A percentile compares a stretch with the other conserved stretches of the same genome.
Conservation (phyloP, 805 yeast genomes). For the Saturnispora diversa region DNA sequence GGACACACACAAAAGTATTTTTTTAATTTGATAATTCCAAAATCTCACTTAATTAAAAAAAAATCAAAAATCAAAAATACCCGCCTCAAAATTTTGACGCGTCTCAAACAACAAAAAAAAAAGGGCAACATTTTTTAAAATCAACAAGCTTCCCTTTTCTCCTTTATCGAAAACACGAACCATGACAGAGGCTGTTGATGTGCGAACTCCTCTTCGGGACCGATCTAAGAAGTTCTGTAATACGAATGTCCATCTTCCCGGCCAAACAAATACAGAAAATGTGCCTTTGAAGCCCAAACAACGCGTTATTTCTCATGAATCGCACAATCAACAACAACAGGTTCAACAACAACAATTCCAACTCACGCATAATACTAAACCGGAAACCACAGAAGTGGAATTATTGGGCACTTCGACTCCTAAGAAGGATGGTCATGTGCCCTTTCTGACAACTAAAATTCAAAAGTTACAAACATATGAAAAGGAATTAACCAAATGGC, state of each 20-base stretch:
- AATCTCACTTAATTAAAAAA: not conserved
- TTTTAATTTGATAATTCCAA: not conserved
- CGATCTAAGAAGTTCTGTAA: conserved; percentile 5
- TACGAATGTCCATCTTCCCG: not conserved
- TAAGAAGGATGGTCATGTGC: conserved; percentile 16
- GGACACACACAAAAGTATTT: no score
- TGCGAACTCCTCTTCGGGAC: conserved; percentile 8
- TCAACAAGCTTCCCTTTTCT: conserved; percentile 1
- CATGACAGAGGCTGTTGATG: conserved; percentile 5
- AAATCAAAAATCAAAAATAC: not conserved
- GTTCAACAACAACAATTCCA: not conserved
- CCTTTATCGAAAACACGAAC: not conserved
- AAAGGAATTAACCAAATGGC: conserved; percentile 47
- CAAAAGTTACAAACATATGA: conserved; percentile 15
- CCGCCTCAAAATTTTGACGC: conserved; percentile 2
- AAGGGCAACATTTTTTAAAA: not conserved
- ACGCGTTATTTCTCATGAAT: conserved; percentile 7
- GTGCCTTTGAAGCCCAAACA: not conserved
- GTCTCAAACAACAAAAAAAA: not conserved
- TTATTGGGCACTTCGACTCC: conserved; percentile 17
- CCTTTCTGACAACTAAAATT: conserved; percentile 7
- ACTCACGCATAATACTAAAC: conserved; percentile 5
- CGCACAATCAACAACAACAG: conserved; percentile 4
- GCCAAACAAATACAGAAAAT: not conserved
- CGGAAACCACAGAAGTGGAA: conserved; percentile 7